Base-by-base conservation (phyloP, 2,329 filamentous ascomycete genomes). In the Passalora sequoiae region DNA sequence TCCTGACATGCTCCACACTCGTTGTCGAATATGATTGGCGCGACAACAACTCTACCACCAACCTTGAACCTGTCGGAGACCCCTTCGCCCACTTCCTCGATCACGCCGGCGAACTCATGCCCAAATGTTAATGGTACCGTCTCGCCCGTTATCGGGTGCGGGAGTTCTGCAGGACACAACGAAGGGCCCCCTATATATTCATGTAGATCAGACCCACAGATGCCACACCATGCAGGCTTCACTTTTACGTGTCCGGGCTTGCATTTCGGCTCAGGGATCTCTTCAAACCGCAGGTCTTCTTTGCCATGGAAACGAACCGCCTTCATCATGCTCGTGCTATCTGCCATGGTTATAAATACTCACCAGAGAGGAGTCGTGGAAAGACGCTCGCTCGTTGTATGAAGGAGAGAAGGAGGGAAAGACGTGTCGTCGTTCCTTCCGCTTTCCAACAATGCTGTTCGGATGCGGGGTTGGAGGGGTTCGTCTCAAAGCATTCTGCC, bases 141-240 rank as follows among this genome's bases (percentile, higher is more conserved):
- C 57, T 75, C 75, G 35, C 67, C 66, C 3, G 74, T 78, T 47
- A 77, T 73, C 0, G 73, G 72, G 60, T 77, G 75, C 3, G 74
- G 72, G n/a, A 66, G 69, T 1, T 68, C 69, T 22, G 50, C 38
- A 0, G 74, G 75, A 49, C 71, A 74, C 6, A 66, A 51, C 3
- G 54, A 59, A 2, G 63, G 61, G 8, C 63, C 63, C 8, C 62
- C 62, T 7, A 65, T 46, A 37, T 60, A 66, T 17, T 44, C 40
- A 15, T 40, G 28, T 16, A 35, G 13, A 33, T 42, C 36, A 27
- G 16, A 24, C 15, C 50, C 60, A 30, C 59, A 61, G 27, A 62
- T 62, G 20, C 60, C 62, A 46, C 60, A 63, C 62, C 62, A 65
- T 9, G 60, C 60, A 30, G 63, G 63, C 46, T 60, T 60, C 38